Evolutionary conservation across 495 filamentous ascomycete genomes (phyloP).

Genomic region (Tuber aestivum): DNA sequence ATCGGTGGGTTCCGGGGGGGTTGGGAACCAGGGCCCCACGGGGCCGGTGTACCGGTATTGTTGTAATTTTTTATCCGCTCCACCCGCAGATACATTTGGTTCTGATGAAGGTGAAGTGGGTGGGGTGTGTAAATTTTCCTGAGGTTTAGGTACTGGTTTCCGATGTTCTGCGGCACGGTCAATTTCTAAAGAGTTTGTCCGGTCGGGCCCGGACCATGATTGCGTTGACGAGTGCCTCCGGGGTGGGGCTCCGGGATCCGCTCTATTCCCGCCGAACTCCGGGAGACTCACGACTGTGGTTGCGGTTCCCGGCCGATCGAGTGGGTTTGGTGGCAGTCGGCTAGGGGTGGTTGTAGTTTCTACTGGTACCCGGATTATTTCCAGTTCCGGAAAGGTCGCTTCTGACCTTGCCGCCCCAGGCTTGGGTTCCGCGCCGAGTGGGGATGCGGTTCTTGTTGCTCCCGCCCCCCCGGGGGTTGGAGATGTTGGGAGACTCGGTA

Average conservation of each 20-base stretch:
- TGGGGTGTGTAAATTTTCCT: neutral
- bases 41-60: neutral
- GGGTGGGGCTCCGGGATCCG: neutral
- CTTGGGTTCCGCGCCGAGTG: neutral
- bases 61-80: neutral
- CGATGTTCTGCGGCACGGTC: neutral
- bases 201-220: neutral
- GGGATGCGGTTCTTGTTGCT: neutral
- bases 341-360: neutral
- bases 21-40: neutral
- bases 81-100: neutral
- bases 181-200: neutral
- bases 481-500: neutral
- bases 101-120: neutral
- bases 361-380: neutral
- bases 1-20: neutral
- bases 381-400: neutral
- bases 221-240: neutral
- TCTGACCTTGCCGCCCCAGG: neutral
- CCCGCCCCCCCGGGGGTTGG: neutral
- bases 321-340: neutral
- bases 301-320: neutral
- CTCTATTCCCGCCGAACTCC: neutral
- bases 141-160: neutral
- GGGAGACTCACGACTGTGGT: neutral